Evolutionary conservation across 306 rosid species (phyloP).

Genomic region (Prunus campanulata): DNA sequence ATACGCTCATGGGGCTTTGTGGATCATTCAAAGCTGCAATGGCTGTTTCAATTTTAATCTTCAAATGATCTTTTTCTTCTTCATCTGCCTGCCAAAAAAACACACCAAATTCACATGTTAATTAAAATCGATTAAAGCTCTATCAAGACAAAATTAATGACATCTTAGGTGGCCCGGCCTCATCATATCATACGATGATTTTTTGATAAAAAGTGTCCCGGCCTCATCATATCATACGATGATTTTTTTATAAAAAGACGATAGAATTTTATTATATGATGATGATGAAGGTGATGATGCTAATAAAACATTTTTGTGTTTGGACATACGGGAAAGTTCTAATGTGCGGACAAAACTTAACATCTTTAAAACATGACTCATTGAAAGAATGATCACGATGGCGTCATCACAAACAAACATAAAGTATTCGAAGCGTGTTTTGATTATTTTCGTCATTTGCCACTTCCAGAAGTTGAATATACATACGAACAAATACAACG

Average conservation of each 20-base stretch:
- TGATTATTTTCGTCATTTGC: neutral
- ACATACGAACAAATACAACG: neutral
- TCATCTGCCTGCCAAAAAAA: constrained; percentile 66
- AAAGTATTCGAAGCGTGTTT: neutral
- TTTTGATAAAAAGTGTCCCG: neutral
- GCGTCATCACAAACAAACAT: neutral
- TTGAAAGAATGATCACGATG: neutral
- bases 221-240: neutral
- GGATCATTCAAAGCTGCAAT: constrained; percentile 77
- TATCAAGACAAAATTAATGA: too few species aligned
- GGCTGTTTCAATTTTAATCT: constrained; percentile 61
- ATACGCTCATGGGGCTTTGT: constrained; percentile 79
- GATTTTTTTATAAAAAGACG: too few species aligned
- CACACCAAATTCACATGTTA: neutral
- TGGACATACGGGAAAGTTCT: neutral
- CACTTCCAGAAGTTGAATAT: neutral
- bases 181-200: too few species aligned
- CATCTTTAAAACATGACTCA: too few species aligned
- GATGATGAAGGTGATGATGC: neutral
- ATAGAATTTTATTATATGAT: too few species aligned
- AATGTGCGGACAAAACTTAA: neutral
- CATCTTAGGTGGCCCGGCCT: neutral
- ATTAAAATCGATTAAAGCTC: too few species aligned
- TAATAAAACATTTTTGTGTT: too few species aligned
- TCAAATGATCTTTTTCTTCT: constrained; percentile 71